A percentile compares a stretch with the other conserved stretches of the same genome.
Evolutionary conservation across 1,284 basidiomycete genomes (phyloP).

Genomic region (Jaminaea rosea): DNA sequence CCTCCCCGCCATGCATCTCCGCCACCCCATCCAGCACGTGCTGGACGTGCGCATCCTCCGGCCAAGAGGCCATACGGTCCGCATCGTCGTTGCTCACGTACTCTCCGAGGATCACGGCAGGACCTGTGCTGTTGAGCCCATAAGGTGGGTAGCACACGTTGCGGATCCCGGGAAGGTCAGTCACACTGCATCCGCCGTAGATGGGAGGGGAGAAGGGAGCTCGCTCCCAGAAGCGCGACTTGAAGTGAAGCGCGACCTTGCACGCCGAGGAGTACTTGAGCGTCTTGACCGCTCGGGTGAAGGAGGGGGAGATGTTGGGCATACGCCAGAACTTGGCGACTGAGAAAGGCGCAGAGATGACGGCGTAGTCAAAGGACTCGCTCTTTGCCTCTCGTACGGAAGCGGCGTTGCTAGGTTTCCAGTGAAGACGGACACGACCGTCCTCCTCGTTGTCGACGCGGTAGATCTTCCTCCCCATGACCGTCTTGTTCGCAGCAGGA

Average conservation of each 20-base stretch:
- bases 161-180: not conserved
- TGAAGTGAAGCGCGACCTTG: constrained; percentile 29
- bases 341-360: constrained; percentile 29
- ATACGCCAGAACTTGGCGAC: constrained; percentile 9
- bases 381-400: too few relatives aligned
- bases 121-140: not conserved
- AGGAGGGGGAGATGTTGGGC: not conserved
- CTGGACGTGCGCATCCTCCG: constrained; percentile 5
- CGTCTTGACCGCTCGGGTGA: constrained; percentile 10
- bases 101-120: not conserved
- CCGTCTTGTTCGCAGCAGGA: too few relatives aligned
- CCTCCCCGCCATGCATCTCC: constrained; percentile 18
- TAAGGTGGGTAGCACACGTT: constrained; percentile 3
- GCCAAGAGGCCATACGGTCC: not conserved
- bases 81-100: not conserved
- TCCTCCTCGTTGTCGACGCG: too few relatives aligned
- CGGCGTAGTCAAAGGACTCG: constrained; percentile 23
- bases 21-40: constrained; percentile 21
- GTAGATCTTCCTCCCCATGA: too few relatives aligned
- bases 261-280: constrained; percentile 22
- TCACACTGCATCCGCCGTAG: constrained; percentile 21
- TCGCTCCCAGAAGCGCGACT: constrained; percentile 30
- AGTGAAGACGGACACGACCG: too few relatives aligned
- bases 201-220: too few relatives aligned
- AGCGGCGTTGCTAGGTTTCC: too few relatives aligned